A percentile compares a stretch with the other conserved stretches of the same genome.
Evolutionary conservation across 306 rosid genomes (phyloP).

Genomic region (Dryas alaskensis): DNA sequence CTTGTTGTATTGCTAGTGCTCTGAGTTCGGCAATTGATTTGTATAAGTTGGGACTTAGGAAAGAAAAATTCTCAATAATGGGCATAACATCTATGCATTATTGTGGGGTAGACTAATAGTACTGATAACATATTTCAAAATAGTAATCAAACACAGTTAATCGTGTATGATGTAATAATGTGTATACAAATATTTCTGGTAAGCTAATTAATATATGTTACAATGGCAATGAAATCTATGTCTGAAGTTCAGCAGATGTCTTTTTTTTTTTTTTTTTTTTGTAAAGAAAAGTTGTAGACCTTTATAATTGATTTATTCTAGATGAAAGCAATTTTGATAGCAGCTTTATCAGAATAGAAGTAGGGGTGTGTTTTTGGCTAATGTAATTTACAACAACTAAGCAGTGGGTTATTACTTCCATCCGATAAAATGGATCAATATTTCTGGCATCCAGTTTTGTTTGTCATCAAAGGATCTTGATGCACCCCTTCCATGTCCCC

Average conservation of each 20-base stretch:
- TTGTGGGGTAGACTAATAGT: neutral
- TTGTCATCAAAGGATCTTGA: neutral
- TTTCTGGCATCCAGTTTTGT: neutral
- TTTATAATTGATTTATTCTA: neutral
- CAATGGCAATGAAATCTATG: neutral
- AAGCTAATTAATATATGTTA: neutral
- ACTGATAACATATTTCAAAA: neutral
- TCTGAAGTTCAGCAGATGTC: neutral
- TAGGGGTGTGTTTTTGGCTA: neutral
- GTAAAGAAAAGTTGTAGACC: neutral
- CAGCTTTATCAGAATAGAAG: neutral
- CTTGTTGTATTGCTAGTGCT: slow-evolving; percentile 4
- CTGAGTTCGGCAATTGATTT: neutral
- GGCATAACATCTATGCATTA: neutral
- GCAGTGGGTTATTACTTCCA: neutral
- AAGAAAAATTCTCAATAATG: neutral
- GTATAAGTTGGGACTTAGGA: neutral
- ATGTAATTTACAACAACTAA: neutral
- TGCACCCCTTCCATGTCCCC: neutral
- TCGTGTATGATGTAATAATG: neutral
- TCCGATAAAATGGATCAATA: neutral
- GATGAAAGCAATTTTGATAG: neutral
- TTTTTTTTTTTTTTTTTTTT: neutral
- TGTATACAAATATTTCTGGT: neutral
- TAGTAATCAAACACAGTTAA: neutral